Conservation (phyloP, 768 basidiomycete genomes). For the Sporobolomyces phaffii region DNA sequence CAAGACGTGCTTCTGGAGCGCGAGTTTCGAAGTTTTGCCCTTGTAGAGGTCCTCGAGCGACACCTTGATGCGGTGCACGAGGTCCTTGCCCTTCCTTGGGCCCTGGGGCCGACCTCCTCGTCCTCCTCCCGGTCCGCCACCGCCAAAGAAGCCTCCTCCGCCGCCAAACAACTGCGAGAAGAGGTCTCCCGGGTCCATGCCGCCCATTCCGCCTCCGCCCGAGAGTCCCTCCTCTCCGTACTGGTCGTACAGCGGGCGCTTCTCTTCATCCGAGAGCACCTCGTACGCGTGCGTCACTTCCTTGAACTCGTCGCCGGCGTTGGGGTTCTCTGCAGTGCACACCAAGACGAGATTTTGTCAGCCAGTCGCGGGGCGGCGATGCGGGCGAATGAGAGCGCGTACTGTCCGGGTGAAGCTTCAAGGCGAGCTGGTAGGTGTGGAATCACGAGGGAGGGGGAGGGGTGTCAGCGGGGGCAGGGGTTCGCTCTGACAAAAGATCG, state of each 20-base stretch:
- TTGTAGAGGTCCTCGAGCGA: conserved; percentile 98
- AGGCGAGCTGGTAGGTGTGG: conserved; percentile 41
- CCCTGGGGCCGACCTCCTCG: conserved; percentile 59
- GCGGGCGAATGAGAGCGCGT: too few species aligned
- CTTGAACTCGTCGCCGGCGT: conserved; percentile 94
- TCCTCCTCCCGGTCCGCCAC: conserved; percentile 56
- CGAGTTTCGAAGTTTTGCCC: conserved; percentile 96
- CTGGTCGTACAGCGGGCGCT: conserved; percentile 60
- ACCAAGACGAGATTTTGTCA: background rate
- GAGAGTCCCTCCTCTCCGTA: conserved; percentile 85
- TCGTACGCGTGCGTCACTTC: conserved; percentile 80
- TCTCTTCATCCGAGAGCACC: conserved; percentile 66
- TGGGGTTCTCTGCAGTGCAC: conserved; percentile 65
- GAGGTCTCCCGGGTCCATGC: conserved; percentile 93
- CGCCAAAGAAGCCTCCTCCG: conserved; percentile 52
- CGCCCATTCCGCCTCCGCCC: conserved; percentile 77
- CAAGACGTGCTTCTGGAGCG: conserved; percentile 88
- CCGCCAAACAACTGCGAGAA: conserved; percentile 90
- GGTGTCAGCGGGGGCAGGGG: too few species aligned
- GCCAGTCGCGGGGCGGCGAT: too few species aligned
- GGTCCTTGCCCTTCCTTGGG: conserved; percentile 91
- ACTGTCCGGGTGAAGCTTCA: conserved; percentile 44
- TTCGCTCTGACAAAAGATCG: background rate
- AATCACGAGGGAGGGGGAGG: too few species aligned
- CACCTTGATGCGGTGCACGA: conserved; percentile 91